These are phyloP conservation scores for Scheffersomyces titani DNA, from an alignment of 1,139 yeast genomes.

Conservation along the genomic window DNA sequence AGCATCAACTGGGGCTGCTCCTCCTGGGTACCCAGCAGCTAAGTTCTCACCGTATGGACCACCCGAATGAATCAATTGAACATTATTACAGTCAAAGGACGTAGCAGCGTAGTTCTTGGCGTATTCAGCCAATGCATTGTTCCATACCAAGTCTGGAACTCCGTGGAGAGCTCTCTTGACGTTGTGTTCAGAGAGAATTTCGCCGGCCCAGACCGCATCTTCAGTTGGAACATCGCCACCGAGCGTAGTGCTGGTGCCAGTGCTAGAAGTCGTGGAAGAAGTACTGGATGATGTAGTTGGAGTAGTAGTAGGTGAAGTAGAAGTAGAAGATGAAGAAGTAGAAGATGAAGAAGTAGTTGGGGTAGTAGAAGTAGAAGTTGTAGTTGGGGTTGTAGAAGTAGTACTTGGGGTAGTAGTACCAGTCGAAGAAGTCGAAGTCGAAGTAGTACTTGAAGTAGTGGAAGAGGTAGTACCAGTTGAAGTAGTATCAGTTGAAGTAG, in stretches of 20 bases:
- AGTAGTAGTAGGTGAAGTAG: slow-evolving; percentile 7
- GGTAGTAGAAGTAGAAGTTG: slow-evolving; percentile 12
- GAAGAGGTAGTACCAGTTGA: slow-evolving; percentile 5
- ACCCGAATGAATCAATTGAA: slow-evolving; percentile 50
- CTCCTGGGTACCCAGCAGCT: slow-evolving; percentile 53
- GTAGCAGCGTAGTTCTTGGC: slow-evolving; percentile 48
- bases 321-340: slow-evolving; percentile 4
- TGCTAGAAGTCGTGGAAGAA: slow-evolving; percentile 5
- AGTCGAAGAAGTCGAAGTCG: slow-evolving; percentile 12
- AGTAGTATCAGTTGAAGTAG: slow-evolving; percentile 3
- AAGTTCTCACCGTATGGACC: slow-evolving; percentile 64
- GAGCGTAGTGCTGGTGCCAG: slow-evolving; percentile 5
- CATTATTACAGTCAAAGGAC: slow-evolving; percentile 53
- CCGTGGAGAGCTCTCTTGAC: slow-evolving; percentile 55
- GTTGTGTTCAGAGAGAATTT: slow-evolving; percentile 53
- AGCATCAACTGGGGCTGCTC: slow-evolving; percentile 55
- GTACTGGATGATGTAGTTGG: slow-evolving; percentile 6
- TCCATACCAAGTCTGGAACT: slow-evolving; percentile 50
- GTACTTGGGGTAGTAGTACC: slow-evolving; percentile 8
- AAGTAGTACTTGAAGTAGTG: slow-evolving; percentile 11
- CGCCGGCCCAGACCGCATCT: slow-evolving; percentile 6
- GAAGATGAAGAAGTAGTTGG: slow-evolving; percentile 8
- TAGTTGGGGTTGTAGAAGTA: slow-evolving; percentile 11
- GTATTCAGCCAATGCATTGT: slow-evolving; percentile 44
- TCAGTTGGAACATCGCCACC: neutral